These are phyloP conservation scores for Cutaneotrichosporon sp. DNA, from an alignment of 1,284 basidiomycete species.

Conservation along the genomic window DNA sequence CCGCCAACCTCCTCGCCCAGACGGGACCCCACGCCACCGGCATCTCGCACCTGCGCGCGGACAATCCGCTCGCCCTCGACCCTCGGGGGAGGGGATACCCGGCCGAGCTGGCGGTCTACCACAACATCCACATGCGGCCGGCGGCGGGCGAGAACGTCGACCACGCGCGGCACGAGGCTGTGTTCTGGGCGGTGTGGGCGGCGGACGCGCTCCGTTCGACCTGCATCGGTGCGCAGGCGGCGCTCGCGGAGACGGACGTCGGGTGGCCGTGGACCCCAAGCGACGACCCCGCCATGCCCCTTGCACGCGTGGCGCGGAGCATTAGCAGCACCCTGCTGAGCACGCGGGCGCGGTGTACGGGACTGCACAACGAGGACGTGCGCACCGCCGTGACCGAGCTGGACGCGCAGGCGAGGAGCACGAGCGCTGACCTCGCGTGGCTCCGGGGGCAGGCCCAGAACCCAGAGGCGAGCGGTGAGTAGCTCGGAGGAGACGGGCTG, in stretches of 20 bases:
- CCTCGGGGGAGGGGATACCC: constrained; percentile 12
- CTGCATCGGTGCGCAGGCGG: background rate
- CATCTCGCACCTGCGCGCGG: background rate
- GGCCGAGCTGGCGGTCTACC: constrained; percentile 13
- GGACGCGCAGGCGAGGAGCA: background rate
- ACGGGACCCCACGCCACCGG: background rate
- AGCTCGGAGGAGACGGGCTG: background rate
- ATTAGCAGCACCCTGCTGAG: constrained; percentile 10
- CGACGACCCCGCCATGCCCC: constrained; percentile 3
- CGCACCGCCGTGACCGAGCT: background rate
- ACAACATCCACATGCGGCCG: constrained; percentile 6
- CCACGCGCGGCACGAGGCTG: background rate
- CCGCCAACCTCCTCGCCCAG: constrained; percentile 13
- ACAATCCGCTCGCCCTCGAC: constrained; percentile 1
- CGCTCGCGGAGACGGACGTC: constrained; percentile 13
- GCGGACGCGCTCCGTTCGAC: constrained; percentile 15
- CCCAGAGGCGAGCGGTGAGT: background rate
- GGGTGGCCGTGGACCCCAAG: constrained; percentile 7
- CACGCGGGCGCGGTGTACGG: background rate
- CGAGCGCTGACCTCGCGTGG: background rate
- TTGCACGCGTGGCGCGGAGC: background rate
- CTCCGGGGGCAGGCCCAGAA: background rate
- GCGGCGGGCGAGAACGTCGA: background rate
- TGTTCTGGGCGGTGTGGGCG: constrained; percentile 7
- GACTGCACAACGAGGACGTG: background rate